These are phyloP conservation scores for Penicillium canescens DNA, from an alignment of 495 filamentous ascomycete species.

Conservation along the genomic window DNA sequence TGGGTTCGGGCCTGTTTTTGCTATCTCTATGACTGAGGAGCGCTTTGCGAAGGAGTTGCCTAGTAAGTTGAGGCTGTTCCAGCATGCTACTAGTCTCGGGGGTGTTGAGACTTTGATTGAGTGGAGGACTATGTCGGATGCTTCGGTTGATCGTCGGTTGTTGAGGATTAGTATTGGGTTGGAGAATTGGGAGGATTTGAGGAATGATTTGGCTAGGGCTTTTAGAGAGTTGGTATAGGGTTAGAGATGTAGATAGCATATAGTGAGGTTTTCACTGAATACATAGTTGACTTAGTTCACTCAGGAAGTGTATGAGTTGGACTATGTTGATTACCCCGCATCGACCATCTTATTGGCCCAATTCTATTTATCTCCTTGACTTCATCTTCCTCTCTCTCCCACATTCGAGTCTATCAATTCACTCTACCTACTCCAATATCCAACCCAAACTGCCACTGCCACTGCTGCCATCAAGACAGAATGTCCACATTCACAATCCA, in stretches of 20 bases:
- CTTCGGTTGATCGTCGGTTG: constrained; percentile 66
- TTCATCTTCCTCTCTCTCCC: neutral
- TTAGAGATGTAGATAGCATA: no score
- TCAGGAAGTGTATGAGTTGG: neutral
- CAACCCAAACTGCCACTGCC: neutral
- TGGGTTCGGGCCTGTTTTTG: constrained; percentile 88
- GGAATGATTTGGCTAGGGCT: constrained; percentile 69
- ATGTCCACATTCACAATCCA: constrained; percentile 65
- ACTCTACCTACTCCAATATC: neutral
- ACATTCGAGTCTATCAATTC: neutral
- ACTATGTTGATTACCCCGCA: constrained; percentile 5
- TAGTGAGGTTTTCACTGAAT: no score
- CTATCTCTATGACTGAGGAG: constrained; percentile 62
- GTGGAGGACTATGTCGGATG: constrained; percentile 75
- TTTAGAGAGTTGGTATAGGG: constrained; percentile 42
- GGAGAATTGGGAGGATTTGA: constrained; percentile 85
- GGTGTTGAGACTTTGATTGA: constrained; percentile 89
- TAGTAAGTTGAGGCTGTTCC: constrained; percentile 76
- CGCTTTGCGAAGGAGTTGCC: constrained; percentile 67
- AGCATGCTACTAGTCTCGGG: constrained; percentile 92
- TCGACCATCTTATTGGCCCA: constrained; percentile 8
- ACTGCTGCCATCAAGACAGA: no score
- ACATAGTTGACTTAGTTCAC: no score
- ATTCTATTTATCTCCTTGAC: neutral
- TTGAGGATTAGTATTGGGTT: constrained; percentile 83